Percentiles rank a stretch among this genome's conserved stretches.
These are phyloP conservation scores for Claviceps sp. DNA, from an alignment of 2,329 filamentous ascomycete species.

Conservation along the genomic window DNA sequence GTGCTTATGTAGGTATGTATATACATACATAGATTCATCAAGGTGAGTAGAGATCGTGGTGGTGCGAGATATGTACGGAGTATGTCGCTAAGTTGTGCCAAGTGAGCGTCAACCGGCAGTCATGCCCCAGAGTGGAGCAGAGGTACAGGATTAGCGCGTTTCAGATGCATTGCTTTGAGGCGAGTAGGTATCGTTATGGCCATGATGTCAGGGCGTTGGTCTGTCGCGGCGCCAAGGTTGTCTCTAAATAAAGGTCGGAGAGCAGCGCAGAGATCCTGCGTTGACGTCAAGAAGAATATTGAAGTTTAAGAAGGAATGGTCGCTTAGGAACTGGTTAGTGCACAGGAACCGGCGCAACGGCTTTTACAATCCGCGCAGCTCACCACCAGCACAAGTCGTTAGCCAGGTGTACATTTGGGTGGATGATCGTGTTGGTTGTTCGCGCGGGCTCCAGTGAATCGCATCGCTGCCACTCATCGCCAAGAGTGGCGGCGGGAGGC, in stretches of 20 bases:
- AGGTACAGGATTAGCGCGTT: constrained; percentile 10
- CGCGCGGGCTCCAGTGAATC: background rate
- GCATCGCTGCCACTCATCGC: background rate
- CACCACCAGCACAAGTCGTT: background rate
- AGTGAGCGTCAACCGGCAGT: constrained; percentile 6
- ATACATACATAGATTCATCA: too few species aligned
- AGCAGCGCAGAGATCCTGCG: background rate
- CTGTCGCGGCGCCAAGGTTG: too few species aligned
- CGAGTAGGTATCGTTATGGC: background rate
- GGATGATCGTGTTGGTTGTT: background rate
- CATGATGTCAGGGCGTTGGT: too few species aligned
- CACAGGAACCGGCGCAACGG: background rate
- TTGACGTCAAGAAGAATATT: background rate
- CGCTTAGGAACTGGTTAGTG: background rate
- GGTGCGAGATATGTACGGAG: constrained; percentile 2
- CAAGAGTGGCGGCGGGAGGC: background rate
- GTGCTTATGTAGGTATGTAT: background rate
- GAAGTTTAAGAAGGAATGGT: background rate
- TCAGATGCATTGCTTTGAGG: constrained; percentile 8
- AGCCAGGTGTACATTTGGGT: background rate
- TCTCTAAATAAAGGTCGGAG: too few species aligned
- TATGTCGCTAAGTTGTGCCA: constrained; percentile 3
- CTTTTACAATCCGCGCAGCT: background rate
- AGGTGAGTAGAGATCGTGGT: background rate
- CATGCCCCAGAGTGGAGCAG: constrained; percentile 4